Evolutionary conservation across 305 asterid genomes (phyloP).

Genomic region (Fraxinus paxiana): DNA sequence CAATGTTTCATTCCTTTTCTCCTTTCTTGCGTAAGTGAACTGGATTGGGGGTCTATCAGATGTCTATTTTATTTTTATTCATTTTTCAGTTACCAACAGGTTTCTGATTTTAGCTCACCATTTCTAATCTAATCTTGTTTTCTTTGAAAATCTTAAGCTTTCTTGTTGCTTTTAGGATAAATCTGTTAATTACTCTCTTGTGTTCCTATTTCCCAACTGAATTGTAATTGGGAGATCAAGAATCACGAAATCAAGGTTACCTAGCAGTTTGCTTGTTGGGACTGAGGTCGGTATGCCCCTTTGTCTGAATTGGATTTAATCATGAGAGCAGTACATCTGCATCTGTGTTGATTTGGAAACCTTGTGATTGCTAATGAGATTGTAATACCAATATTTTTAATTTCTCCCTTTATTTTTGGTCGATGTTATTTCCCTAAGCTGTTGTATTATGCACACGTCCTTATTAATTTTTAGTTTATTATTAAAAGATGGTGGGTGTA

Average conservation of each 20-base stretch:
- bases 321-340: not conserved
- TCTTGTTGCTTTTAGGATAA: not conserved
- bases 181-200: not conserved
- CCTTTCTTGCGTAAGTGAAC: not conserved
- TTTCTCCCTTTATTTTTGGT: conserved; percentile 5
- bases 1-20: not conserved
- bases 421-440: not conserved
- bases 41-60: too few relatives aligned
- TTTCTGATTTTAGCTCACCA: not conserved
- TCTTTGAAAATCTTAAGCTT: not conserved
- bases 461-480: not conserved
- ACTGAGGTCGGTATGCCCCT: not conserved
- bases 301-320: conserved; percentile 5
- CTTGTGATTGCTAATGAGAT: not conserved
- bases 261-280: not conserved
- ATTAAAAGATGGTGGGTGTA: not conserved
- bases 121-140: not conserved
- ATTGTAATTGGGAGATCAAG: conserved; percentile 4
- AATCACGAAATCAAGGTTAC: not conserved
- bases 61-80: not conserved
- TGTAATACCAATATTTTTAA: not conserved
- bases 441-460: not conserved
- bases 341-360: not conserved
- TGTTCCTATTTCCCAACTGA: conserved; percentile 5
- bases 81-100: not conserved